Evolutionary conservation across 2,329 filamentous ascomycete species (phyloP).

Genomic region (Periconia macrospinosa): DNA sequence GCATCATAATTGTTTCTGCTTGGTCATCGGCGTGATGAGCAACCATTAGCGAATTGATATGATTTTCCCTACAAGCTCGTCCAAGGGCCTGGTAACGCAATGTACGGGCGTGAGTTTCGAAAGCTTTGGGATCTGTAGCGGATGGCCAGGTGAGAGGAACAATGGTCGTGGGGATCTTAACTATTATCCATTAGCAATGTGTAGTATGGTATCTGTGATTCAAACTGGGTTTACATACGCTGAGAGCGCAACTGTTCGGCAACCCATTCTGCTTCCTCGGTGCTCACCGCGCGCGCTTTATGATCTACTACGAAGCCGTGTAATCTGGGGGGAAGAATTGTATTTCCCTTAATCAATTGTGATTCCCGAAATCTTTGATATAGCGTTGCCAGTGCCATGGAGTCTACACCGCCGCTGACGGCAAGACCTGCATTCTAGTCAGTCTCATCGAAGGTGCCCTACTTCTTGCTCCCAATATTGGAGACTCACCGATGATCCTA

Average conservation of each 20-base stretch:
- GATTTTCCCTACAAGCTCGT: slow-evolving; percentile 54
- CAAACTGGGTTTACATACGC: slow-evolving; percentile 37
- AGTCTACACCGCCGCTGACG: slow-evolving; percentile 91
- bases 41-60: slow-evolving; percentile 67
- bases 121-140: slow-evolving; percentile 55
- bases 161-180: slow-evolving; percentile 33
- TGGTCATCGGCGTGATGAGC: slow-evolving; percentile 92
- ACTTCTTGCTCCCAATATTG: background rate
- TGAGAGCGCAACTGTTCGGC: slow-evolving; percentile 47
- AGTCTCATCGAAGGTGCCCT: slow-evolving; percentile 5
- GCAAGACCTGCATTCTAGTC: slow-evolving; percentile 60
- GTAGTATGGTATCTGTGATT: background rate
- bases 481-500: slow-evolving; percentile 15
- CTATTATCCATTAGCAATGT: slow-evolving; percentile 20
- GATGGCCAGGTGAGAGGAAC: slow-evolving; percentile 43
- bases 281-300: slow-evolving; percentile 57
- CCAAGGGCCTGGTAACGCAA: slow-evolving; percentile 75
- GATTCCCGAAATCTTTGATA: slow-evolving; percentile 47
- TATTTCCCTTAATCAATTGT: background rate
- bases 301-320: slow-evolving; percentile 66
- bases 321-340: slow-evolving; percentile 31
- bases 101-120: slow-evolving; percentile 76
- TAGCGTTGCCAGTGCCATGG: slow-evolving; percentile 89
- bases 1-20: slow-evolving; percentile 84
- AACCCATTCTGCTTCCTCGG: slow-evolving; percentile 57